Conservation (phyloP, 495 filamentous ascomycete genomes). For the Neurospora sp. region DNA sequence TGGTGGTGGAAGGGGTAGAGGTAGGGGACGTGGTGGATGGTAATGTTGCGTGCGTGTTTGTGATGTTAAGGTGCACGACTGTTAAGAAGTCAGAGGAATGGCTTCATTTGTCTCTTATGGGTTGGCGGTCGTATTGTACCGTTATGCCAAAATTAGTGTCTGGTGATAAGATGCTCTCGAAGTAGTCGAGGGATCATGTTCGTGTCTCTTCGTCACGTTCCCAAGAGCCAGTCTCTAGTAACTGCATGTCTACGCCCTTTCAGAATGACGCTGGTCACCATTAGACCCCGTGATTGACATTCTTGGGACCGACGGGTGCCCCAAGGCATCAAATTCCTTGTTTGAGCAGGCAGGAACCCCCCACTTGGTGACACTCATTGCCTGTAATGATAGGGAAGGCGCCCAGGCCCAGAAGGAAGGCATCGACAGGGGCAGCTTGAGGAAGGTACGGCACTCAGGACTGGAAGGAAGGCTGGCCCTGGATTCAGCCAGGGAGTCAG, state of each 20-base stretch:
- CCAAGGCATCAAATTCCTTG: not conserved
- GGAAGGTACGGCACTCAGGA: not conserved
- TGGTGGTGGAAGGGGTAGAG: constrained; percentile 8
- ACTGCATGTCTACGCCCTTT: not conserved
- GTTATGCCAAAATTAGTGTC: not conserved
- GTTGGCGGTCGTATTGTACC: not conserved
- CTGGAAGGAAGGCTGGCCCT: not conserved
- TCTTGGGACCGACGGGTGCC: not conserved
- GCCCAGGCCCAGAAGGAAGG: not conserved
- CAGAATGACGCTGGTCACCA: not conserved
- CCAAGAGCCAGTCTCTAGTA: not conserved
- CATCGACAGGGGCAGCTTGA: not conserved
- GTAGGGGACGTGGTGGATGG: not conserved
- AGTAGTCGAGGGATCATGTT: not conserved
- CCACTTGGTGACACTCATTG: too few species aligned
- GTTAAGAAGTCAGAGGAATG: not conserved
- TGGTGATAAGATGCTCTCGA: not conserved
- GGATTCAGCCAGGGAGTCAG: not conserved
- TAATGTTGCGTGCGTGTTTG: not conserved
- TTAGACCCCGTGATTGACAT: not conserved
- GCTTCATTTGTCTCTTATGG: not conserved
- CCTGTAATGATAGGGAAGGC: not conserved
- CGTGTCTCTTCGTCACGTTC: not conserved
- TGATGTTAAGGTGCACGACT: not conserved
- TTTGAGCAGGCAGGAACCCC: not conserved